phyloP scores from a whole-genome alignment of 2,329 filamentous ascomycete genomes.

The Pseudogymnoascus sp. region DNA sequence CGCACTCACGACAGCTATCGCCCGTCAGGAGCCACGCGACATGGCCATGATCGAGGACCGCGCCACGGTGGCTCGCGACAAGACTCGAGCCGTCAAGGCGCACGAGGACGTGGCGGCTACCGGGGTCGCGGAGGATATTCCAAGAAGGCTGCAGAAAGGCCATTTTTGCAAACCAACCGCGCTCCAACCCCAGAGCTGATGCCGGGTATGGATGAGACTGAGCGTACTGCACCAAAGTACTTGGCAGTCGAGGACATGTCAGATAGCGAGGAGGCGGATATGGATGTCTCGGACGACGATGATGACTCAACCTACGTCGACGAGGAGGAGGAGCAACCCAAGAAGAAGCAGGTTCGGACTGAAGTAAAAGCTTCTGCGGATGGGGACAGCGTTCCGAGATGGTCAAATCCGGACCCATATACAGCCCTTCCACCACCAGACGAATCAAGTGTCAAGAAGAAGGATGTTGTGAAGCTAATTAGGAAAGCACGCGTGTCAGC shows the following conservation, averaged over 20 bases:
- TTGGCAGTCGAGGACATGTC: slow-evolving; percentile 50
- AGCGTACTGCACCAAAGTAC: slow-evolving; percentile 39
- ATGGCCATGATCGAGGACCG: slow-evolving; percentile 6
- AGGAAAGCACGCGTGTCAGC: slow-evolving; percentile 72
- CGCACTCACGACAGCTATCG: slow-evolving; percentile 20
- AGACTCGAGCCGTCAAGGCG: not conserved
- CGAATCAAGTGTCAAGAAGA: slow-evolving; percentile 64
- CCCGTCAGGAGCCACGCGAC: slow-evolving; percentile 20
- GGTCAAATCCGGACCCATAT: slow-evolving; percentile 95
- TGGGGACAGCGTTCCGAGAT: slow-evolving; percentile 55
- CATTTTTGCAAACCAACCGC: slow-evolving; percentile 29
- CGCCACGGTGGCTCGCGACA: not conserved
- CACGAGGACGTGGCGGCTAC: slow-evolving; percentile 20
- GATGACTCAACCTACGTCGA: slow-evolving; percentile 27
- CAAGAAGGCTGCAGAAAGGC: slow-evolving; percentile 27
- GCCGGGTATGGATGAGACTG: slow-evolving; percentile 28
- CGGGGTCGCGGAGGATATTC: slow-evolving; percentile 22
- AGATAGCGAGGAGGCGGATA: slow-evolving; percentile 52
- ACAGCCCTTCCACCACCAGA: slow-evolving; percentile 76
- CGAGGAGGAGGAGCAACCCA: slow-evolving; percentile 31
- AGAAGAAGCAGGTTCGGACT: slow-evolving; percentile 37
- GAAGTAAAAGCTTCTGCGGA: slow-evolving; percentile 31
- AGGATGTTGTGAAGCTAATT: slow-evolving; percentile 84
- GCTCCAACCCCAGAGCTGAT: slow-evolving; percentile 30
- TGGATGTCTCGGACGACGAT: slow-evolving; percentile 50